Base-by-base conservation (phyloP, 306 rosid genomes). In the Quercus glauca region DNA sequence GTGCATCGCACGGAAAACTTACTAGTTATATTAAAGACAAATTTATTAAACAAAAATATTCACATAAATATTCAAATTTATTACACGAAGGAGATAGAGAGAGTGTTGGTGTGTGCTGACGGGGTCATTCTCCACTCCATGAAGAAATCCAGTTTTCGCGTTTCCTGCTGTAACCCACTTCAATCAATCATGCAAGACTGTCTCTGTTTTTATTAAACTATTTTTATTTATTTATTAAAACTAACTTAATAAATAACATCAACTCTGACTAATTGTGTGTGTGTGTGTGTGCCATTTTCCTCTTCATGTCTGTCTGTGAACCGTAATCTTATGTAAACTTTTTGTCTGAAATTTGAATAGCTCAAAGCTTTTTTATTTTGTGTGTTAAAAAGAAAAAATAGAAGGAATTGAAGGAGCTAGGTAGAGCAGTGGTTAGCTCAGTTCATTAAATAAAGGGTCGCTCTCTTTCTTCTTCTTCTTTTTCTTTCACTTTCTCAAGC, bases 121-220 rank as follows among this genome's bases (percentile, higher is more conserved):
- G 41, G n/a, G 69, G 13, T 26, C 37, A 7, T 37, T 37, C 45
- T 41, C 41, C 45, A 37, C 45, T 37, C 43, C 45, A 51, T 21
- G 26, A 19, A 3, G 52, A 19, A 19, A 18, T 2, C 25, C 1
- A n/a, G 18, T 12, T 52, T 12, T 80, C 84, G 81, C 81, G 84
- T 76, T 18, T 80, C 69, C 60, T 6, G 87, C 87, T 84, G 84
- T 52, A 68, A 72, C 23, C 69, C 69, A 72, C 65, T 63, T 37
- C 28, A 53, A 5, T 23, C 26, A 26, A 1, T 7, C n/a, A 9
- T 23, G 69, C 20, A 23, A 10, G 5, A 18, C 29, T 14, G 74
- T 69, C 69, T 63, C 76, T n/a, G 11, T 41, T 41, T 5, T 55
- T 3, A 8, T 25, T 1, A 11, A 6, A 33, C 2, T 67, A 15